These are phyloP conservation scores for Pulveroboletus sp. DNA, from an alignment of 768 basidiomycete species.

Conservation along the genomic window DNA sequence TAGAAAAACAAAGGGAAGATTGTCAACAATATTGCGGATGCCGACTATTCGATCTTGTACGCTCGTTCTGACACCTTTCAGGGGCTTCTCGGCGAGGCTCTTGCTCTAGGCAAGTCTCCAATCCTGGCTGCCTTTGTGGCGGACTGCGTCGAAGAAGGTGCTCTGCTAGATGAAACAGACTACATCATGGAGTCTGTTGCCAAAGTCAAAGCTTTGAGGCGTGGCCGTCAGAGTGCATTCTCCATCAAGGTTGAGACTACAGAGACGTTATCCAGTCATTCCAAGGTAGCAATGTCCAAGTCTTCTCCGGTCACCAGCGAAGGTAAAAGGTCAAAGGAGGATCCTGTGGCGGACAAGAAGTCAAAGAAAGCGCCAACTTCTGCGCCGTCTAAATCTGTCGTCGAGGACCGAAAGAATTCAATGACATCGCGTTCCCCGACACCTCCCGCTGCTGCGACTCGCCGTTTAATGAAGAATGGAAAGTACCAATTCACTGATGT, in stretches of 20 bases:
- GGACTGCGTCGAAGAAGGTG: constrained; percentile 46
- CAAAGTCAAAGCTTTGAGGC: constrained; percentile 22
- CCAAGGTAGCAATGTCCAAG: constrained; percentile 5
- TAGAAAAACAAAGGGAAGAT: constrained; percentile 71
- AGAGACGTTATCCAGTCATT: not conserved
- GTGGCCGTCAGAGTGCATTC: constrained; percentile 19
- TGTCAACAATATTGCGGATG: constrained; percentile 47
- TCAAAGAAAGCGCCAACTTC: constrained; percentile 3
- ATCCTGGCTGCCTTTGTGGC: constrained; percentile 52
- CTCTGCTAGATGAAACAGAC: constrained; percentile 41
- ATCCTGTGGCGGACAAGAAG: constrained; percentile 9
- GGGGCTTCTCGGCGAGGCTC: constrained; percentile 41
- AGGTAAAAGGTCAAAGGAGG: constrained; percentile 1
- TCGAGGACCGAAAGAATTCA: constrained; percentile 2
- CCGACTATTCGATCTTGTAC: constrained; percentile 62
- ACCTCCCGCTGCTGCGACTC: constrained; percentile 41
- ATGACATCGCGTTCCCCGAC: constrained; percentile 36
- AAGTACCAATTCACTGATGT: constrained; percentile 46
- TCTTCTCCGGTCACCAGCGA: constrained; percentile 3
- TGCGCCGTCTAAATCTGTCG: not conserved
- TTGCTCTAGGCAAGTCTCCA: constrained; percentile 38
- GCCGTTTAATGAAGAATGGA: constrained; percentile 24
- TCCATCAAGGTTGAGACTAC: constrained; percentile 13
- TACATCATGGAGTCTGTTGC: constrained; percentile 41
- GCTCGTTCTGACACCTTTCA: constrained; percentile 49